Evolutionary conservation across 2,329 filamentous ascomycete genomes (phyloP).

Genomic region (Metarhizium sp.): DNA sequence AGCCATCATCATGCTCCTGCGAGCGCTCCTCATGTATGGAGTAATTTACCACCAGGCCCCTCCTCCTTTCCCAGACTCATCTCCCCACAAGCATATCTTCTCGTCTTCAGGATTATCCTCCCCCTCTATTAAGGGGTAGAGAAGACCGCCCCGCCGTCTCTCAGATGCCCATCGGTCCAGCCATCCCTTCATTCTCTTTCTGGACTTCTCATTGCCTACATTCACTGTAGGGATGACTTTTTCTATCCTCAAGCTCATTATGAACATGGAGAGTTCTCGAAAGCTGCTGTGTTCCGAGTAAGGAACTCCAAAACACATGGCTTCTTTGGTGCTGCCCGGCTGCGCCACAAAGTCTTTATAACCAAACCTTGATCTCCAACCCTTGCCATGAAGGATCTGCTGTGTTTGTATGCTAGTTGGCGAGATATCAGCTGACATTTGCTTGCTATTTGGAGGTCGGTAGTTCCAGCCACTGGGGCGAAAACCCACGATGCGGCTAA

Average conservation of each 20-base stretch:
- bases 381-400: conserved; percentile 45
- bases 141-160: conserved; percentile 44
- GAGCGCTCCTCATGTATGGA: not conserved
- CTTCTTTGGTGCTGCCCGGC: conserved; percentile 71
- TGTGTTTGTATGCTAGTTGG: conserved; percentile 40
- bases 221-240: conserved; percentile 93
- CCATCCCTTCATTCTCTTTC: conserved; percentile 56
- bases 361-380: conserved; percentile 69
- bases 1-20: not conserved
- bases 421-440: conserved; percentile 44
- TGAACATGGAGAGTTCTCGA: conserved; percentile 86
- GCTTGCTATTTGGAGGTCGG: conserved; percentile 48
- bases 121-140: conserved; percentile 33
- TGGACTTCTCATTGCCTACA: conserved; percentile 47
- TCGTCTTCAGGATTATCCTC: conserved; percentile 21
- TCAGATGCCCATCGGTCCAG: conserved; percentile 53
- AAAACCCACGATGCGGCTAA: conserved; percentile 81
- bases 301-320: conserved; percentile 85
- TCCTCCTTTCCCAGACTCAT: conserved; percentile 27
- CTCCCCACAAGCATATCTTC: conserved; percentile 27
- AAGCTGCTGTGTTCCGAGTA: conserved; percentile 97
- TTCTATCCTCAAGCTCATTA: conserved; percentile 78
- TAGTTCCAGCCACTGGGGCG: conserved; percentile 94
- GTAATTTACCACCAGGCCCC: conserved; percentile 27
- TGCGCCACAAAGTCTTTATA: conserved; percentile 68